Base-by-base conservation (phyloP, 371 early-diverging fungal genomes). In the Mucor irregularis region DNA sequence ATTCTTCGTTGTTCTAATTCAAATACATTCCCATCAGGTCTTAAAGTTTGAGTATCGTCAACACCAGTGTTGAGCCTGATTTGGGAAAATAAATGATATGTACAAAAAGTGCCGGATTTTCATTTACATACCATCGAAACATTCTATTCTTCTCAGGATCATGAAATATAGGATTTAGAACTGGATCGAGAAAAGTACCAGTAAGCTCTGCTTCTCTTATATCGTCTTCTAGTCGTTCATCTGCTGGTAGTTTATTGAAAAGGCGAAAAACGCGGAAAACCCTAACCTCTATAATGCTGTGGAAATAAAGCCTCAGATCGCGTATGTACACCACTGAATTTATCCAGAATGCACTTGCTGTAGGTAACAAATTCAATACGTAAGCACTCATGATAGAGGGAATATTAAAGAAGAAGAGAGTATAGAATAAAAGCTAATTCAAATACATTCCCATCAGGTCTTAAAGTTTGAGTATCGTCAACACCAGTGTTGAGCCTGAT, bases 1-100 rank as follows among this genome's bases (percentile, higher is more conserved):
- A 57, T 31, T 26, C 48, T 47, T 7, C 52, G 38, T 56, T 62
- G 51, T 46, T 62, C 49, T 56, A 56, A 19, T 48, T 56, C 13
- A 47, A 52, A 62, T 19, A 48, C 29, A 34, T 56, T 55, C 16
- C 51, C 52, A 38, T 62, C 63, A 28, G 53, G 44, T 48, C 57
- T 44, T 52, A 7, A 26, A 14, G 57, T 19, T 56, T 62, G 53
- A 3, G 53, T 56, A 29, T 53, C 53, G 16, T 29, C 24, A 47
- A 43, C 30, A 43, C 31, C 26, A 7, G 42, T 49, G 34, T 53
- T 60, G 0, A 60, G 29, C 48, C 61, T 61, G 54, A 61, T 34
- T 53, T 61, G 25, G 54, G 35, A 49, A 11, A 42, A 47, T 47
- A 59, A 52, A 53, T 29, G 31, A 44, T 43, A 34, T 45, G 31